Conservation (phyloP, 129 eudicot genomes). For the Chrysanthemum seticuspe region DNA sequence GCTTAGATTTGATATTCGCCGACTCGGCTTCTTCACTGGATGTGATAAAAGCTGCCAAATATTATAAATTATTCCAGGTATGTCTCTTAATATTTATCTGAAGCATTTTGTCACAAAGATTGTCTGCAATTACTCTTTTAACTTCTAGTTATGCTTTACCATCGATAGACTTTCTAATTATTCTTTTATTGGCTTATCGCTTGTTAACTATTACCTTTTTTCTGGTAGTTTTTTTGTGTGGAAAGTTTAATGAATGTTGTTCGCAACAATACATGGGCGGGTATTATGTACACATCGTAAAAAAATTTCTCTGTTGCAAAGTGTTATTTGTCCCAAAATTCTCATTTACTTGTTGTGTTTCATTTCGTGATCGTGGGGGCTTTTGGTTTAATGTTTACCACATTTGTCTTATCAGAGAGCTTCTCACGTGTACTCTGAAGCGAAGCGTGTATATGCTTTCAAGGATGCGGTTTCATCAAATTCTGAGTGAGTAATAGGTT, state of each 20-base stretch:
- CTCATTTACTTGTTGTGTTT: not conserved
- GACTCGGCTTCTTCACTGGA: conserved; percentile 70
- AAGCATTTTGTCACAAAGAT: conserved; percentile 10
- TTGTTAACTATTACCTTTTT: not conserved
- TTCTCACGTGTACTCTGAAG: conserved; percentile 86
- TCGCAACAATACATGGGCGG: not conserved
- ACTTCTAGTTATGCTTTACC: not conserved
- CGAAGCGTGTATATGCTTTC: conserved; percentile 80
- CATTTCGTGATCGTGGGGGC: not conserved
- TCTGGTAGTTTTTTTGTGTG: not conserved
- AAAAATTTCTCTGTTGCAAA: not conserved
- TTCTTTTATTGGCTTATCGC: not conserved
- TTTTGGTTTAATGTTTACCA: conserved; percentile 8
- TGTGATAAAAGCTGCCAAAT: conserved; percentile 75
- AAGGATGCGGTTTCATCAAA: conserved; percentile 75
- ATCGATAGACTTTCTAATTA: not conserved
- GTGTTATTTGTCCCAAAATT: not conserved
- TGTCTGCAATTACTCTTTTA: not conserved
- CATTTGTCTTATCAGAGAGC: conserved; percentile 56
- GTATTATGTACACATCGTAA: not conserved
- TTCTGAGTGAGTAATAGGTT: conserved; percentile 42
- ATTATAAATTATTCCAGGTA: conserved; percentile 59
- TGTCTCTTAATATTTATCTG: not conserved
- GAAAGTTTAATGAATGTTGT: not conserved
- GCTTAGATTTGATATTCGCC: conserved; percentile 47